Evolutionary conservation across 202 grass and related monocot species (phyloP), one percentile per base, ranked within the genome.

Genomic region (Setaria italica): DNA sequence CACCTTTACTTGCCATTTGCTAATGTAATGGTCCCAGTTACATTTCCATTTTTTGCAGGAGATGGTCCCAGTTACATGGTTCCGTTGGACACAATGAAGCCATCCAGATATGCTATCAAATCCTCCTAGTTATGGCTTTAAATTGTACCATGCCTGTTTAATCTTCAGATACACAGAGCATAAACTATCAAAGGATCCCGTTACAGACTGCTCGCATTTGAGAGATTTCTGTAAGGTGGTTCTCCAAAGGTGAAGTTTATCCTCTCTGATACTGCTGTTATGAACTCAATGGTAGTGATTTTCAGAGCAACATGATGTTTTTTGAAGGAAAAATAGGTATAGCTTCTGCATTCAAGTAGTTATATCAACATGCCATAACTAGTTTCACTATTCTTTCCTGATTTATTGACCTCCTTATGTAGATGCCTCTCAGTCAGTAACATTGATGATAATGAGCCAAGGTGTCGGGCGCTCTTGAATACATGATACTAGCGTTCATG

Each of bases 101-200:
- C 66, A 25, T 39, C 30, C 72, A 86, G 83, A 78, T 79, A 86
- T 72, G 65, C 56, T 86, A 86, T 71, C 46, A 67, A 86, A 69
- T 67, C 20, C 20, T 32, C 42, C 75, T 49, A 82, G 11, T 81
- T 71, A 45, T 70, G 45, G 83, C 74, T 39, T 78, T 86, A 72
- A 80, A 55, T 55, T 74, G 69, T 54, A 80, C 4, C 33, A 62
- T 33, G 12, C 80, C 59, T 55, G 29, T 74, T 51, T 50, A 77
- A 51, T 80, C 42, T 75, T 63, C 68, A 53, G 42, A 72, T 59
- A 77, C 41, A 53, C 62, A 69, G 63, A 70, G 72, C 37, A 60
- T 62, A 39, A 70, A 70, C 60, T 85, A 64, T 69, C 54, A 25
- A 14, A 72, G 66, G 47, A 72, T 67, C 49, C 21, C 64, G 80